These are phyloP conservation scores for Melastoma candidum DNA, from an alignment of 441 rosid species.

Conservation along the genomic window DNA sequence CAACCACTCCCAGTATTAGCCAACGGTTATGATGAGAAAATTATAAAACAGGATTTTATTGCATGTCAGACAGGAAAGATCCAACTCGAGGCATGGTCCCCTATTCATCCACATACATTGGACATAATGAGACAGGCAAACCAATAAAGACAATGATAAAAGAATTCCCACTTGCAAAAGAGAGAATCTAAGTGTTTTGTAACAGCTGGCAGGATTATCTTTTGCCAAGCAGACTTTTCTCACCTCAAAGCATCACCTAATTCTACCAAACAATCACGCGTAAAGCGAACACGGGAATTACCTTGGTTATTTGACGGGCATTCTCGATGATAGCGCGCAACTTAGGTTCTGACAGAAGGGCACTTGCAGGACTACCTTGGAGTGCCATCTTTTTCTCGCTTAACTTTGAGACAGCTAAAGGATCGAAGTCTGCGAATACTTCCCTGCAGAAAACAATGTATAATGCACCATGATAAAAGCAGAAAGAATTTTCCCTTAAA, in stretches of 20 bases:
- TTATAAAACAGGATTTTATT: no score
- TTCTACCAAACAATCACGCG: no score
- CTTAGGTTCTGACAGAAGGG: constrained; percentile 14
- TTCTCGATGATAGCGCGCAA: constrained; percentile 15
- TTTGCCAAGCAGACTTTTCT: no score
- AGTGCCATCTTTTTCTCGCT: constrained; percentile 9
- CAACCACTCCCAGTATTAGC: no score
- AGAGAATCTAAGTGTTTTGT: background rate
- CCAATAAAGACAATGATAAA: background rate
- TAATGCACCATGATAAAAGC: background rate
- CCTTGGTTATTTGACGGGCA: constrained; percentile 17
- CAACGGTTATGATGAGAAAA: no score
- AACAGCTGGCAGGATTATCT: no score
- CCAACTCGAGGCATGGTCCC: no score
- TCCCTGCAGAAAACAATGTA: constrained; percentile 8
- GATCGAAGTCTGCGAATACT: constrained; percentile 15
- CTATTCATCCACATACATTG: no score
- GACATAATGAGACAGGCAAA: no score
- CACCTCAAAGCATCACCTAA: no score
- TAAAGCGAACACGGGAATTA: background rate
- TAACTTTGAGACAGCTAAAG: constrained; percentile 4
- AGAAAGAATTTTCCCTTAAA: background rate
- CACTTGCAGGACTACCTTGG: constrained; percentile 7
- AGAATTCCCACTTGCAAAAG: background rate
- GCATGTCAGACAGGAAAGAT: no score